Base-by-base conservation (phyloP, 306 rosid genomes). In the Sicyos edulis region DNA sequence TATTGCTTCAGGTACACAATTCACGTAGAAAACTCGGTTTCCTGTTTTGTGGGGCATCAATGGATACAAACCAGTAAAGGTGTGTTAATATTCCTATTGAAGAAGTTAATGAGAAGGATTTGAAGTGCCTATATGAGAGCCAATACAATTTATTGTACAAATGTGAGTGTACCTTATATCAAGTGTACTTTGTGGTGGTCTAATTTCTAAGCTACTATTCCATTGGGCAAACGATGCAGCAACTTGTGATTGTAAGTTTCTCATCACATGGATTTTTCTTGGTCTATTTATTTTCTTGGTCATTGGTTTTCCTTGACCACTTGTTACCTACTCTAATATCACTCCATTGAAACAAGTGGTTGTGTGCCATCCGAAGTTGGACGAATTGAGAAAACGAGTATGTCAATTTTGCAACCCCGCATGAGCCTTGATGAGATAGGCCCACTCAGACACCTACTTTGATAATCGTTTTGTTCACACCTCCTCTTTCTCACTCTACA, bases 351-450 rank as follows among this genome's bases (percentile, higher is more conserved):
- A 67, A 21, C 72, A 67, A 44, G 55, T 45, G 7, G 40, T 0
- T 67, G 20, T 47, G 56, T 47, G 32, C 40, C 40, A 67, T 44
- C 72, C 2, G 20, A 67, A 67, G 72, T 49, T 13, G 56, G 55
- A 34, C 72, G 42, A 47, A 49, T 21, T 67, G 72, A 47, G 72
- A 67, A 67, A 67, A 67, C 42, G 42, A 67, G 72, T 67, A 15
- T 21, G 56, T 47, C 56, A 67, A 47, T 47, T 67, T 45, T 19
- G 56, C 56, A 67, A 67, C 20, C 72, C 72, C 72, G 47, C 47
- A 54, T 67, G 72, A 67, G 42, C 72, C 56, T 40, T 40, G 10
- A 40, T 40, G 45, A 40, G 7, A 10, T 40, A 40, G 45, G 45
- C 45, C 45, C 45, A 34, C 45, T 40, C 45, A 6, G 10, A 40